Evolutionary conservation across 2,329 filamentous ascomycete genomes (phyloP).

Genomic region (Parastagonospora nodorum): DNA sequence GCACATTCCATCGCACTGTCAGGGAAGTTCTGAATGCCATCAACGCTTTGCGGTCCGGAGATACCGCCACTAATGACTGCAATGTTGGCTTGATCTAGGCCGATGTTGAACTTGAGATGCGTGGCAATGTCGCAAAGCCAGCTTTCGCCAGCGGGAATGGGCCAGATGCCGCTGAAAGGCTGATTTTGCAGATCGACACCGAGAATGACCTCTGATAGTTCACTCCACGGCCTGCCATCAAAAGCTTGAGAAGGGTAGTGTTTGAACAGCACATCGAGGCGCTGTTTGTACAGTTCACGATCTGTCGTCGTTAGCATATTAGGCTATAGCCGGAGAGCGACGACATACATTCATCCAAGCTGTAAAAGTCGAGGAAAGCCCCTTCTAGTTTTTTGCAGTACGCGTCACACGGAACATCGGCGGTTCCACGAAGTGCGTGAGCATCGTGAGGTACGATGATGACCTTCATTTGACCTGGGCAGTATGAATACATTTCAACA

Average conservation of each 20-base stretch:
- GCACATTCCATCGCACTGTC: conserved; percentile 38
- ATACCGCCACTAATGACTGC: conserved; percentile 44
- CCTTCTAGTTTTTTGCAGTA: conserved; percentile 40
- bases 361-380: conserved; percentile 45
- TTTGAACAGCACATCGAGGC: conserved; percentile 41
- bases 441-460: conserved; percentile 44
- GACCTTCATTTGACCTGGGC: conserved; percentile 39
- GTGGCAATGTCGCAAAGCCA: conserved; percentile 45
- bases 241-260: conserved; percentile 45
- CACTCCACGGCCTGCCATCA: conserved; percentile 33
- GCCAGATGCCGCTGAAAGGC: conserved; percentile 42
- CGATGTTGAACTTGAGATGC: conserved; percentile 35
- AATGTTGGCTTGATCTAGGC: conserved; percentile 34
- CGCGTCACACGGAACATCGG: conserved; percentile 40
- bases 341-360: conserved; percentile 29
- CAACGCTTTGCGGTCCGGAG: conserved; percentile 32
- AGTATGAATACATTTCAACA: background rate
- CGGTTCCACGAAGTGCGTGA: conserved; percentile 37
- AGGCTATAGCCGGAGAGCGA: background rate
- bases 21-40: conserved; percentile 37
- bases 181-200: conserved; percentile 44
- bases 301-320: conserved; percentile 9
- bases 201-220: conserved; percentile 38
- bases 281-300: conserved; percentile 35
- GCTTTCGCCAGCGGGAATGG: conserved; percentile 39